Evolutionary conservation across 1,139 yeast genomes (phyloP), one percentile per base, ranked within the genome.

Genomic region (Yamadazyma sp.): DNA sequence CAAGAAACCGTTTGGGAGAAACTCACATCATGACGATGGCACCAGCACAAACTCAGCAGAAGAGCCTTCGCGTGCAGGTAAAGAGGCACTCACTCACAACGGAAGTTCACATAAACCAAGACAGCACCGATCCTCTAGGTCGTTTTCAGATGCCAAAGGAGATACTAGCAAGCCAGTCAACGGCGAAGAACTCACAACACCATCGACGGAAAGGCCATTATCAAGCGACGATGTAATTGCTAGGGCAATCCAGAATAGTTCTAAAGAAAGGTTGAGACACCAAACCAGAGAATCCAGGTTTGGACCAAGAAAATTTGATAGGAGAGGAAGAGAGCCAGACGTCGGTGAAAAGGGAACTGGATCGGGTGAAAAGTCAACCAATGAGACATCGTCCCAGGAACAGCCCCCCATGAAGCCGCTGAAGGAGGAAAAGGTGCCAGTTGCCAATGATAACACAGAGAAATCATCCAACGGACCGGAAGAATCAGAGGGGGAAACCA

Each of bases 151-250:
- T 6, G 25, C 25, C 12, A 23, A n/a, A 23, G 9, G 12, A 6
- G n/a, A n/a, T 6, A 23, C 25, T n/a, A n/a, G n/a, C n/a, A n/a
- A n/a, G n/a, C n/a, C n/a, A n/a, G n/a, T n/a, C n/a, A n/a, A n/a
- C n/a, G n/a, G n/a, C n/a, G n/a, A 20, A 20, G 22, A 20, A 7
- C 8, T 6, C 22, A 9, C 16, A 12, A 9, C 31, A 10, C 20
- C 33, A 10, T 13, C 8, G 3, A 16, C 10, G 5, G 26, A 33
- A n/a, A 35, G 23, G n/a, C n/a, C 29, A 27, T 15, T 36, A 12
- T 33, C 39, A 8, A 38, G 46, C 23, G 47, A 46, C 32, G 48
- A 37, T 27, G 41, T 38, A 7, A 40, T 44, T 17, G 37, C 42
- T 22, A 33, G 41, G 26, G 48, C 42, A 6, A 45, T 45, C 16